Evolutionary conservation across 2,329 filamentous ascomycete genomes (phyloP).

Genomic region (Aspergillus clavatus): DNA sequence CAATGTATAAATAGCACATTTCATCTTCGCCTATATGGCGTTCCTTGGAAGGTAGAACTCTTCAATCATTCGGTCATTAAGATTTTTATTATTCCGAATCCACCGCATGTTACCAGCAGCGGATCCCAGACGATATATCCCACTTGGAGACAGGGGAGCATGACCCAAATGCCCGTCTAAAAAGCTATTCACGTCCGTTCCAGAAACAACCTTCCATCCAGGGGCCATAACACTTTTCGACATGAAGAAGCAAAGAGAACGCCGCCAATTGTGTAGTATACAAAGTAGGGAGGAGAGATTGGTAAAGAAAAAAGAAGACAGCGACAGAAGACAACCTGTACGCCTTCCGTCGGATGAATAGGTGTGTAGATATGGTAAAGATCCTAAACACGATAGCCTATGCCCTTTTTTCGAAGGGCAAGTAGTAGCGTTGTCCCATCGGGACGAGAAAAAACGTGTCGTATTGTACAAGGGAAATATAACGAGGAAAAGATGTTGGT

Average conservation of each 20-base stretch:
- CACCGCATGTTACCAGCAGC: slow-evolving; percentile 1
- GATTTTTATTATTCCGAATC: slow-evolving; percentile 13
- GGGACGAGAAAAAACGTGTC: slow-evolving; percentile 24
- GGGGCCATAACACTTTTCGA: slow-evolving; percentile 7
- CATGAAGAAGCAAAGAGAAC: slow-evolving; percentile 11
- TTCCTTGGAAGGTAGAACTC: too few species aligned
- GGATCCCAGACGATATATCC: slow-evolving; percentile 6
- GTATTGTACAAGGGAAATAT: slow-evolving; percentile 31
- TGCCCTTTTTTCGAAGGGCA: background rate
- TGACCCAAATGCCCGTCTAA: slow-evolving; percentile 11
- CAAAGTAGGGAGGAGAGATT: slow-evolving; percentile 32
- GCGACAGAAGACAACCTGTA: slow-evolving; percentile 25
- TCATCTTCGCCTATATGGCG: too few species aligned
- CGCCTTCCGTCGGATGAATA: slow-evolving; percentile 25
- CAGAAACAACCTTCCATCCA: slow-evolving; percentile 9
- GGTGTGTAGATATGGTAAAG: slow-evolving; percentile 10
- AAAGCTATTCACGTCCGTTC: slow-evolving; percentile 3
- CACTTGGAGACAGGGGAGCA: slow-evolving; percentile 6
- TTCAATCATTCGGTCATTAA: background rate
- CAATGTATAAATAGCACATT: background rate
- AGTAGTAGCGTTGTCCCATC: slow-evolving; percentile 19
- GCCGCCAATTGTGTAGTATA: slow-evolving; percentile 26
- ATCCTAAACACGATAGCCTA: slow-evolving; percentile 10
- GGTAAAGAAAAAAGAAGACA: slow-evolving; percentile 20
- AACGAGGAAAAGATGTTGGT: slow-evolving; percentile 6